A percentile compares a stretch with the other conserved stretches of the same genome.
Evolutionary conservation across 345 rosid species (phyloP).

Genomic region (Ceriops zippeliana): DNA sequence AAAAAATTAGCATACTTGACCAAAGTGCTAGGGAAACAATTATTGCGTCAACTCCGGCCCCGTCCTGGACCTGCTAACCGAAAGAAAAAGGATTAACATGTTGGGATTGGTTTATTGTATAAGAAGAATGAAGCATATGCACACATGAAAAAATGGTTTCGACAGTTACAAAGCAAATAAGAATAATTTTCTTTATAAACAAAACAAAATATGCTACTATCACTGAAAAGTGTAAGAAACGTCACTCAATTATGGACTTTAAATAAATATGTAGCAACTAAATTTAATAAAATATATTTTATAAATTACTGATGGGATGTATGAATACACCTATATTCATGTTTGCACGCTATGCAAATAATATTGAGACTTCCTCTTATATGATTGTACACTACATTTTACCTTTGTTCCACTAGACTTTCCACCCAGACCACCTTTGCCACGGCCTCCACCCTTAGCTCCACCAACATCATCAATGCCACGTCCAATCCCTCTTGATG

Average conservation of each 20-base stretch:
- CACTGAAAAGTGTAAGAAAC: too few species aligned
- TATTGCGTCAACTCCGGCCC: constrained; percentile 44
- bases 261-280: too few species aligned
- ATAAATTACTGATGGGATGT: not conserved
- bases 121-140: not conserved
- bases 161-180: not conserved
- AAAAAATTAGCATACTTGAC: constrained; percentile 28
- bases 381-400: not conserved
- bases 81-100: constrained; percentile 3
- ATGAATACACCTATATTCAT: not conserved
- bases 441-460: constrained; percentile 68
- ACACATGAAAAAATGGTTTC: not conserved
- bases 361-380: not conserved
- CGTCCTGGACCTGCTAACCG: constrained; percentile 50
- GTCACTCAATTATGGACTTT: too few species aligned
- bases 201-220: too few species aligned
- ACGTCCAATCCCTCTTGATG: constrained; percentile 58
- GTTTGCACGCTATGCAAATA: not conserved
- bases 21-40: not conserved
- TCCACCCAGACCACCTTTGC: constrained; percentile 62
- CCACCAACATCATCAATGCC: constrained; percentile 62
- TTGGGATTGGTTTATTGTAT: not conserved
- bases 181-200: not conserved
- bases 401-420: constrained; percentile 63
- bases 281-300: not conserved